Evolutionary conservation across 2,329 filamentous ascomycete species (phyloP), one percentile per base, ranked within the genome.

Genomic region (Cordyceps militaris): DNA sequence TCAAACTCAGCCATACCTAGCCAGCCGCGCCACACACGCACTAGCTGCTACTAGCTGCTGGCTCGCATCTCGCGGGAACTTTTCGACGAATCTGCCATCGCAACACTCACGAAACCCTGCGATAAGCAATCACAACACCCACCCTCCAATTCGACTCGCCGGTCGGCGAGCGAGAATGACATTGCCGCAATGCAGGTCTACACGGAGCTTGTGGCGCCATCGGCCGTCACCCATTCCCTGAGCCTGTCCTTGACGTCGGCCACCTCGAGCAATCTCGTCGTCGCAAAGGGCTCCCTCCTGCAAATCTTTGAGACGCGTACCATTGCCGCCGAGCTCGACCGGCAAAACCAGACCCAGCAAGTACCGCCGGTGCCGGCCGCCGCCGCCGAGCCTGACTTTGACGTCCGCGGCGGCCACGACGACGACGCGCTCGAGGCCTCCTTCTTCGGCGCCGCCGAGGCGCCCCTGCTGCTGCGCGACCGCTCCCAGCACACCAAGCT

Each of bases 141-240:
- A 38, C 24, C 43, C 54, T 48, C 50, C 63, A 65, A 58, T 63
- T 59, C 62, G 36, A 61, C 53, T 59, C 55, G 40, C 46, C 58
- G 60, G 59, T 58, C 57, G 58, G 62, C 54, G 62, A 42, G 28
- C 62, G 66, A 70, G 63, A 66, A 73, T 74, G 73, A 64, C 67
- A 62, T 65, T 66, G 70, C 67, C 62, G 63, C 64, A 49, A 97
- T 97, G 93, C 93, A 97, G 83, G 96, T 91, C 80, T 97, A 97
- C 76, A 92, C 91, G 69, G 94, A 99, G 80, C 81, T 99, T 71
- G 86, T 91, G 72, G 89, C 93, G 77, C 92, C 94, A 56, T 95
- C 92, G 71, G 92, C 92, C 71, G 91, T 97, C 74, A 92, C 91
- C 67, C 88, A 96, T 76, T 90, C 92, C 63, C 76, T 97, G 67